A percentile compares a stretch with the other conserved stretches of the same genome.
phyloP scores from a whole-genome alignment of 805 yeast genomes.

The Scheffersomyces coipomensis region DNA sequence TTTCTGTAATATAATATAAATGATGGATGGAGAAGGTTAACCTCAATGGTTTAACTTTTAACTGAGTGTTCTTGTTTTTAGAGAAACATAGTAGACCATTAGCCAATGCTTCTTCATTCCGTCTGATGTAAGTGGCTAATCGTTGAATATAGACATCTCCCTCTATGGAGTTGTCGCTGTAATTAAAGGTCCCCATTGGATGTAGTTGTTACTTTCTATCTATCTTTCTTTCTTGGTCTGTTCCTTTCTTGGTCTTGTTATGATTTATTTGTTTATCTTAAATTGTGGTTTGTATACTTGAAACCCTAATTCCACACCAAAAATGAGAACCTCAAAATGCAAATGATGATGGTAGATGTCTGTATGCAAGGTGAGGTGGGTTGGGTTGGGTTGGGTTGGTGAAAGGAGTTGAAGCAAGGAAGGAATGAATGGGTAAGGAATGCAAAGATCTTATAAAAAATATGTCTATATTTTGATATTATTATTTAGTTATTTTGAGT shows the following conservation, averaged over 20 bases:
- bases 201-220: no score
- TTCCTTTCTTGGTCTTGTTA: background rate
- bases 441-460: no score
- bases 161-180: slow-evolving; percentile 40
- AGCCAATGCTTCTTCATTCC: slow-evolving; percentile 59
- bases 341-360: no score
- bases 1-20: slow-evolving; percentile 57
- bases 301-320: no score
- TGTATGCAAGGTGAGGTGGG: no score
- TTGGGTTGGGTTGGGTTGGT: no score
- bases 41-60: slow-evolving; percentile 50
- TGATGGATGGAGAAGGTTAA: slow-evolving; percentile 63
- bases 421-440: no score
- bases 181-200: slow-evolving; percentile 26
- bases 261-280: background rate
- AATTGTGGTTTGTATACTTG: background rate
- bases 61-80: slow-evolving; percentile 24
- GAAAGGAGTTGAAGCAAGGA: background rate
- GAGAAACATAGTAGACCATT: slow-evolving; percentile 57
- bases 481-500: no score
- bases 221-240: background rate
- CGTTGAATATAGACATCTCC: slow-evolving; percentile 59
- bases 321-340: no score
- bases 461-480: no score
- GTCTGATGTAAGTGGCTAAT: slow-evolving; percentile 50